Percentiles rank a stretch among this genome's conserved stretches.
Conservation (phyloP, 305 asterid species). For the Fraxinus sp. region DNA sequence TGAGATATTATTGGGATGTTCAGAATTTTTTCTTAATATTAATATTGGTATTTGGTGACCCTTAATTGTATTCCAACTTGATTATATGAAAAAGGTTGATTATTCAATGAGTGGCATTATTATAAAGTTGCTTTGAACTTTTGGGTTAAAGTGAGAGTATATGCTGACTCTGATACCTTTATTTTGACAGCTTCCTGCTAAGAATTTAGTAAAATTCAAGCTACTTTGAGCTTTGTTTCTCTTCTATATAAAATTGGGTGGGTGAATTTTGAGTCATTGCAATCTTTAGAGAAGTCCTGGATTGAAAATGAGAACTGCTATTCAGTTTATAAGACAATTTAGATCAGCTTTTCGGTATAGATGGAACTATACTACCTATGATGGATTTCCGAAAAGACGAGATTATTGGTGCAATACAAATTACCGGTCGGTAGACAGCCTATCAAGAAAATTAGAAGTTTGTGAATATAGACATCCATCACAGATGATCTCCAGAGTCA, state of each 20-base stretch:
- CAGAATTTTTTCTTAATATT: not conserved
- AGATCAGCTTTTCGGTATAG: constrained; percentile 36
- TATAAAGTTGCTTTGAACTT: not conserved
- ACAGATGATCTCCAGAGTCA: constrained; percentile 39
- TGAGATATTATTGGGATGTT: constrained; percentile 1
- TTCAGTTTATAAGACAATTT: constrained; percentile 48
- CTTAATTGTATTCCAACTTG: constrained; percentile 7
- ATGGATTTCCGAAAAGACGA: constrained; percentile 31
- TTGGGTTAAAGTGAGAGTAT: not conserved
- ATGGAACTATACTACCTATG: constrained; percentile 24
- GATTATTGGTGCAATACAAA: constrained; percentile 29
- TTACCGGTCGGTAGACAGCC: constrained; percentile 28
- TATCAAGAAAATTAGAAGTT: constrained; percentile 36
- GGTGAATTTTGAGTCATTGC: constrained; percentile 2
- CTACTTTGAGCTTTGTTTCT: constrained; percentile 6
- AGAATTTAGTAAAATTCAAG: constrained; percentile 25
- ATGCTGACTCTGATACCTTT: not conserved
- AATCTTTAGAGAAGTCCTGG: constrained; percentile 16
- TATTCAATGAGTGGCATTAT: not conserved
- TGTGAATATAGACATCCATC: constrained; percentile 39
- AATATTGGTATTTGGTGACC: not conserved
- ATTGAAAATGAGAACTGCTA: constrained; percentile 49
- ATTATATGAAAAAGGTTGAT: constrained; percentile 4
- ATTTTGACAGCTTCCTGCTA: constrained; percentile 29
- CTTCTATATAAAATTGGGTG: constrained; percentile 7